A percentile compares a stretch with the other conserved stretches of the same genome.
These are phyloP conservation scores for Phoma herbarum DNA, from an alignment of 2,329 filamentous ascomycete species.

Conservation along the genomic window DNA sequence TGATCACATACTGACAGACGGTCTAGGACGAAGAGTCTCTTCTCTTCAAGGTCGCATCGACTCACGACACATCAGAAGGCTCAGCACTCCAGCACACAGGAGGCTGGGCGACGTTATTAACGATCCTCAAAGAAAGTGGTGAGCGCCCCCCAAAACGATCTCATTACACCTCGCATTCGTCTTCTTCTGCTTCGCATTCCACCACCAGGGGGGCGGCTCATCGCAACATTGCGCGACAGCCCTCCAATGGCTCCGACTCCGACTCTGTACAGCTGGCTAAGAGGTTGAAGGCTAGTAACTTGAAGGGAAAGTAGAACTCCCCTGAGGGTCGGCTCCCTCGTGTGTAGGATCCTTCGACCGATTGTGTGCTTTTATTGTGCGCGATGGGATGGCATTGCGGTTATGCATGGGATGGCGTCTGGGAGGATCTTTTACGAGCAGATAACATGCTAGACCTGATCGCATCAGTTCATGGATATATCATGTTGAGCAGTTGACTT, in stretches of 20 bases:
- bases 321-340: slow-evolving; percentile 26
- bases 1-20: slow-evolving; percentile 2
- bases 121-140: slow-evolving; percentile 96
- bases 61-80: slow-evolving; percentile 80
- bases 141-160: slow-evolving; percentile 86
- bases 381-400: slow-evolving; percentile 1
- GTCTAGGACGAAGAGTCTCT: slow-evolving; percentile 85
- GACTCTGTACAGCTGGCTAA: slow-evolving; percentile 70
- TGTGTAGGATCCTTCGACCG: slow-evolving; percentile 34
- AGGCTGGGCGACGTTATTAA: slow-evolving; percentile 93
- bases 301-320: slow-evolving; percentile 49
- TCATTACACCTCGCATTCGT: slow-evolving; percentile 40
- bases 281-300: slow-evolving; percentile 70
- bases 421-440: not conserved
- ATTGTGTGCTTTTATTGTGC: slow-evolving; percentile 12
- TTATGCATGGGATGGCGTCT: slow-evolving; percentile 21
- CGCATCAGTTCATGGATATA: not conserved
- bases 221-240: slow-evolving; percentile 35
- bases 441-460: slow-evolving; percentile 12
- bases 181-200: slow-evolving; percentile 40
- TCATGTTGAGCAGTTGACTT: not conserved
- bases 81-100: slow-evolving; percentile 84
- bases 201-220: slow-evolving; percentile 51
- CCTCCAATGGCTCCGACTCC: slow-evolving; percentile 54
- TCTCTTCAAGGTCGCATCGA: slow-evolving; percentile 83